Evolutionary conservation across 2,329 filamentous ascomycete species (phyloP), one percentile per base, ranked within the genome.

Genomic region (Neofusicoccum sp.): DNA sequence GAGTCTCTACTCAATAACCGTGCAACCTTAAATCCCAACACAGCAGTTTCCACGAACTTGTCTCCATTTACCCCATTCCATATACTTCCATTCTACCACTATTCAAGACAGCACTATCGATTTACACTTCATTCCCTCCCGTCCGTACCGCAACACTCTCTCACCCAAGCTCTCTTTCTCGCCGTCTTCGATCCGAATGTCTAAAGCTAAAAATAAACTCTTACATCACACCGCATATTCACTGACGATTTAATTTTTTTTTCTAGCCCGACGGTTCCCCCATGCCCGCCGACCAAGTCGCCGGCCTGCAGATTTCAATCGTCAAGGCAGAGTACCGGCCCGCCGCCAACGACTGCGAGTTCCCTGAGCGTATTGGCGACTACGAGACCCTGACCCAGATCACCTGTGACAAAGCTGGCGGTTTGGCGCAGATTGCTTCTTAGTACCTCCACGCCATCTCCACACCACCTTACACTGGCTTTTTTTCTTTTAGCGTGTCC

Each of bases 281-380:
- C 30, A 67, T 78, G n/a, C 61, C 70, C 6, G 49, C 67, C 3
- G 67, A 69, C 12, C 61, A 73, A 28, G 68, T 76, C 6, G 67
- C 71, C 0, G 74, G 73, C 30, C 71, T 80, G 33, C 66, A 72
- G 41, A 65, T 81, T 51, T 72, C 70, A 2, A 74, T 80, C 9
- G 70, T 75, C 33, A 72, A 70, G 63, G 68, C 75, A 7, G 69
- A 73, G 58, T 71, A 79, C 40, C 64, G 70, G 48, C 75, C 76
- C 6, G 70, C 77, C 3, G 65, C 62, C 11, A 65, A 66, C 3
- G 62, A 67, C 5, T 65, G 69, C 54, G 67, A 73, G 20, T 78
- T 79, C 61, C 77, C 78, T 6, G 63, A 62, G 28, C 72, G 72
- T 68, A 48, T 63, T 24, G 69, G 72, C 12, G 67, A 68, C n/a